Percentiles rank a stretch among this genome's conserved stretches.
Conservation (phyloP, 129 eudicot genomes). For the Gnaphalium uliginosum region DNA sequence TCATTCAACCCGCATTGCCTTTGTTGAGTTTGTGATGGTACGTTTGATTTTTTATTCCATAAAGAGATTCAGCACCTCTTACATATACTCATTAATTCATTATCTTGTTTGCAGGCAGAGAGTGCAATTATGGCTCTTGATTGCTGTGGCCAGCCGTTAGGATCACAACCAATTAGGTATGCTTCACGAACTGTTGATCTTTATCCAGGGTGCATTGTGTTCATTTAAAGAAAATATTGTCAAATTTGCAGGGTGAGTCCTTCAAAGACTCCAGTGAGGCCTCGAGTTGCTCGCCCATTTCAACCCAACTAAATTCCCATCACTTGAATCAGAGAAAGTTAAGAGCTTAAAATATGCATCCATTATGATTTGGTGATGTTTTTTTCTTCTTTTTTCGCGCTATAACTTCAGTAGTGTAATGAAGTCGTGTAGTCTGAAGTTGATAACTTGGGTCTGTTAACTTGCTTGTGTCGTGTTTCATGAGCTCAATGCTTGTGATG, state of each 20-base stretch:
- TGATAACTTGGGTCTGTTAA: slow-evolving; percentile 23
- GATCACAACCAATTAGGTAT: slow-evolving; percentile 84
- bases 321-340: slow-evolving; percentile 24
- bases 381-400: not conserved
- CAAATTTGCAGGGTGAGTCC: slow-evolving; percentile 81
- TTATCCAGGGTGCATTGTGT: not conserved
- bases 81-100: not conserved
- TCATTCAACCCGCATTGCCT: slow-evolving; percentile 96
- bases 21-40: slow-evolving; percentile 92
- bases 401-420: slow-evolving; percentile 20
- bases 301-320: slow-evolving; percentile 35
- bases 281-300: slow-evolving; percentile 73
- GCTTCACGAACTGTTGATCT: not conserved
- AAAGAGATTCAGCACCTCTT: not conserved
- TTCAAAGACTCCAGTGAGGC: slow-evolving; percentile 99
- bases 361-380: slow-evolving; percentile 34
- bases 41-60: not conserved
- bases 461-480: slow-evolving; percentile 30
- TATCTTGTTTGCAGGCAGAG: slow-evolving; percentile 61
- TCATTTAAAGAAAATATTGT: not conserved
- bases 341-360: slow-evolving; percentile 32
- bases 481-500: slow-evolving; percentile 26
- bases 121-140: slow-evolving; percentile 90
- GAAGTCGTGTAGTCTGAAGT: slow-evolving; percentile 32
- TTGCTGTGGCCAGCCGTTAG: slow-evolving; percentile 87